Evolutionary conservation across 345 rosid genomes (phyloP), one percentile per base, ranked within the genome.

Genomic region (Xanthoceras sorbifolium): DNA sequence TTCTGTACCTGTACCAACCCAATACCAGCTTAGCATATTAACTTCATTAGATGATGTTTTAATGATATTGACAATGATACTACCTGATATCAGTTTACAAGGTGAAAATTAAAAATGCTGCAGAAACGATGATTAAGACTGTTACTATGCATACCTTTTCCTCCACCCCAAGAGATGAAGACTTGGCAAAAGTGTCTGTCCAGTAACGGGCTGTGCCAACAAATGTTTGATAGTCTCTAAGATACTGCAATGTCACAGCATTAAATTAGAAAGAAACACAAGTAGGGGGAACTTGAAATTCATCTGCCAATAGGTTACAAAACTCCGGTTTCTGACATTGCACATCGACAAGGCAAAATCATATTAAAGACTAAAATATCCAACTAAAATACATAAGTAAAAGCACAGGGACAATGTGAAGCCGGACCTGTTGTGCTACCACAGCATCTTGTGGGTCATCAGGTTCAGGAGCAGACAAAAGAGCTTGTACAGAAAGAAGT

Each of bases 401-500:
- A 34, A 28, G 29, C 40, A 73, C 28, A 32, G 64, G 52, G 34
- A 55, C 36, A 76, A 75, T 50, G 40, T 59, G 36, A 40, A 77
- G 73, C 52, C 57, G 73, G 59, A 94, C 99, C 98, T 94, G 99
- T 86, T 92, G 92, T 66, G 99, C 99, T 63, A 97, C 98, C 78
- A 97, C 97, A 68, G 98, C 99, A 87, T 97, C 99, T 85, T 97
- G 98, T 79, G 99, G 99, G 69, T 94, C 99, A 80, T 90, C 93
- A 15, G 99, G 97, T 80, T 91, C 90, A 55, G 99, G 98, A 55
- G 98, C 89, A 77, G 99, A 92, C 22, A 97, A 90, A 61, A 97
- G 83, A 42, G 99, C 99, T 85, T 97, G 98, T 74, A 97, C 73
- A 48, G 99, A 97, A 76, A 94, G 95, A 76, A 97, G 97, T 22